Evolutionary conservation across 352 stramenopile genomes (phyloP), one percentile per base, ranked within the genome.

Genomic region (Pythium volutum): DNA sequence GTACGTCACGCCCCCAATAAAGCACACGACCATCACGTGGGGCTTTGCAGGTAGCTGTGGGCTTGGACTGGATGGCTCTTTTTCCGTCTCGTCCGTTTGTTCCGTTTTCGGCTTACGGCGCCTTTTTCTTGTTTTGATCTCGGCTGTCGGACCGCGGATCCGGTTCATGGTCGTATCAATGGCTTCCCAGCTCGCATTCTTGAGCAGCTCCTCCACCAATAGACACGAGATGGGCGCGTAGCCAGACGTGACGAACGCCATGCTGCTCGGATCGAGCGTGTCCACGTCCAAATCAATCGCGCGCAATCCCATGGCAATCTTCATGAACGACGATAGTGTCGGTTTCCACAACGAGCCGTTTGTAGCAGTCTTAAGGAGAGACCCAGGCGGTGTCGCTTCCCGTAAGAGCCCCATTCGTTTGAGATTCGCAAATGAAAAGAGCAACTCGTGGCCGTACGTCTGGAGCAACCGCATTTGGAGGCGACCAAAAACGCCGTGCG

Each of bases 361-460:
- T 7, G 41, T 14, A 4, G 39, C 38, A 31, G 38, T n/a, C 22
- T 46, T 41, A 4, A 61, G 10, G 4, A 60, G 25, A 10, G 55
- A 47, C n/a, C 10, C 2, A 9, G 2, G 16, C 14, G n/a, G 12
- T 14, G 42, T 29, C 6, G 26, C 42, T 53, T 83, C 74, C 25
- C 66, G 69, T 5, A 93, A 64, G 23, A 94, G 61, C 0, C 77
- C 67, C 4, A 90, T 42, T 5, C 71, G 69, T 42, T 78, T 71
- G 16, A 94, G 55, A 27, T 83, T 91, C 16, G 74, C 73, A 46
- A 92, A 84, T 7, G 79, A 88, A 41, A 89, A 88, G 5, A 89
- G 53, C 27, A 91, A 46, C 36, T 91, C 83, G 48, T 90, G 77
- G 3, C 85, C 85, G 57, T 94, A 93, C 15, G 77, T 78, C 50